Evolutionary conservation across 2,329 filamentous ascomycete species (phyloP), one percentile per base, ranked within the genome.

Genomic region (Cercospora beticola): DNA sequence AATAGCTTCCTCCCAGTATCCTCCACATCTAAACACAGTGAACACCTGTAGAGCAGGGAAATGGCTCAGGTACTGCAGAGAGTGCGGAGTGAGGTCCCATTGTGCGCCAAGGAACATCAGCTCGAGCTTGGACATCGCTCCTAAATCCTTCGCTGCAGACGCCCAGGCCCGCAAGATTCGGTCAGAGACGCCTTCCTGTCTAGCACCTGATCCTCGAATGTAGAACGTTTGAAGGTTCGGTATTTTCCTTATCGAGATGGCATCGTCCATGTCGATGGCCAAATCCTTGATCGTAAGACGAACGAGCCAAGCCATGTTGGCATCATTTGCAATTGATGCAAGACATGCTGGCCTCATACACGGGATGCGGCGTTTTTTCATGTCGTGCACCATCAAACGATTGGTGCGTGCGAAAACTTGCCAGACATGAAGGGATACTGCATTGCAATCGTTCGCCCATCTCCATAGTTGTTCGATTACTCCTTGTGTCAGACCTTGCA

Each of bases 151-250:
- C 10, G 72, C 74, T 46, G 65, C 68, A 0, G 59, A 61, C 14
- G 72, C 71, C 75, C 74, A 75, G 9, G 70, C 64, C 4, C 69
- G 67, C 21, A 76, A 58, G 14, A 72, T 52, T 7, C 71, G 67
- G 58, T 75, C 73, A 1, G 68, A 64, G 23, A 75, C 58, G 9
- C 28, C 28, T 36, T 10, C 7, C 49, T 16, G 30, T 10, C 12
- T 18, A 54, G 62, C 6, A 1, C 10, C 26, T n/a, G 64, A 61
- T 6, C 26, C 14, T 43, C 28, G 62, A 31, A 75, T 43, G 12
- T 64, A 26, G 14, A 76, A 28, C n/a, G 60, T 69, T 18, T 46
- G 60, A 14, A 76, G 57, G 28, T 70, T 70, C 9, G 52, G 33
- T 14, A 65, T 43, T 10, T 58, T 18, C 9, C 31, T 28, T 40